Evolutionary conservation across 495 filamentous ascomycete species (phyloP), one percentile per base, ranked within the genome.

Genomic region (Tirmania nivea): DNA sequence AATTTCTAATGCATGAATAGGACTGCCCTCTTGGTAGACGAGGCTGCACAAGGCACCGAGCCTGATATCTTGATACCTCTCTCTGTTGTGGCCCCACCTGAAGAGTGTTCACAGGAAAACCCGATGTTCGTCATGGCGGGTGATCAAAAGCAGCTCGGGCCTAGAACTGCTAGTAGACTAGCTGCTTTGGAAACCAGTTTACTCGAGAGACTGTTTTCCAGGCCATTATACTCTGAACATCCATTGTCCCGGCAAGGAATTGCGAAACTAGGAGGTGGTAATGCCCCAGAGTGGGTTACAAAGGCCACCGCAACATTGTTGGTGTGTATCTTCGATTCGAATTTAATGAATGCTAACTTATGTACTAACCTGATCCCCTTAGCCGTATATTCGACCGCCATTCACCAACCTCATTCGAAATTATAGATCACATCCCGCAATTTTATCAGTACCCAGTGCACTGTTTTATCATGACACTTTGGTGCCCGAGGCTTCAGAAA

Each of bases 31-130:
- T 58, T 78, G 3, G 65, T 78, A 48, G 75, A 78, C 58, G 75
- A 78, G 65, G 75, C 75, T 20, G 74, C 74, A 52, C 74, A 76
- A 63, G 73, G 73, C 10, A 74, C 68, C 35, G 75, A 78, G 63
- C 69, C 73, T 16, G 72, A 76, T 51, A 62, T 69, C 34, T 59
- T 71, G 19, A 64, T 76, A 36, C 70, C 74, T 34, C 59, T 78
- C 12, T 63, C 62, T 50, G 67, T 76, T 50, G 66, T 78, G 37
- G 66, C 71, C 35, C 73, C 75, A 16, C 74, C 73, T n/a, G 48
- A 59, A 8, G 55, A 62, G n/a, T 57, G 55, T 31, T 59, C 60
- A 20, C 31, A 54, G 25, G 64, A 67, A 51, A 67, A 58, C 8
- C 70, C 71, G 0, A 62, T 71, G 17, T 66, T 77, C 14, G 69